These are phyloP conservation scores for Leccinum incarnatum DNA, from an alignment of 768 basidiomycete species.

Conservation along the genomic window DNA sequence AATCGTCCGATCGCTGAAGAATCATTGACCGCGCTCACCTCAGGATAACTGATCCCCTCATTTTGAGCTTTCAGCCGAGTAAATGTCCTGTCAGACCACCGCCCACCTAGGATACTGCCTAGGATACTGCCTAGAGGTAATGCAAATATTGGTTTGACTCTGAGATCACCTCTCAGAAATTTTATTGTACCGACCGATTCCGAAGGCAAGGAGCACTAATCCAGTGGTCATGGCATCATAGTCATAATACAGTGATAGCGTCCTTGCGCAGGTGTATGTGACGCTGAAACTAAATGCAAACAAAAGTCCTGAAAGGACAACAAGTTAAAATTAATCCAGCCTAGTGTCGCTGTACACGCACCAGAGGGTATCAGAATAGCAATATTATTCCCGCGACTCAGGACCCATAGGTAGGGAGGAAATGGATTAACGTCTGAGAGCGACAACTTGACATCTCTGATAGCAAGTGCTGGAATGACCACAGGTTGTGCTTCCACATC, in stretches of 20 bases:
- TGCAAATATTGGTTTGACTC: not conserved
- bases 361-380: constrained; percentile 44
- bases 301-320: constrained; percentile 47
- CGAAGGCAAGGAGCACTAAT: constrained; percentile 72
- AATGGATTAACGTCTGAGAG: constrained; percentile 73
- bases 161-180: not conserved
- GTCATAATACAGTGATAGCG: constrained; percentile 59
- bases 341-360: constrained; percentile 17
- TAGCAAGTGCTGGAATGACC: constrained; percentile 6
- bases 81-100: constrained; percentile 56
- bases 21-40: constrained; percentile 42
- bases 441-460: constrained; percentile 50
- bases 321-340: not conserved
- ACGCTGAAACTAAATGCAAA: constrained; percentile 73
- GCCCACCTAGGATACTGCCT: constrained; percentile 58
- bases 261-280: constrained; percentile 72
- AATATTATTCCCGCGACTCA: constrained; percentile 66
- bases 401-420: constrained; percentile 55
- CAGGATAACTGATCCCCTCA: constrained; percentile 54
- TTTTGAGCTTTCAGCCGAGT: constrained; percentile 44
- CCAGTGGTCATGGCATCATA: constrained; percentile 76
- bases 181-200: constrained; percentile 46
- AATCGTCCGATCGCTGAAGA: not conserved
- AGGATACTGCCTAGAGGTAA: constrained; percentile 39
- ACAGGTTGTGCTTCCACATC: constrained; percentile 26